Conservation (phyloP, 192 early-diverging fungal genomes). For the Backusella liffmaniae region DNA sequence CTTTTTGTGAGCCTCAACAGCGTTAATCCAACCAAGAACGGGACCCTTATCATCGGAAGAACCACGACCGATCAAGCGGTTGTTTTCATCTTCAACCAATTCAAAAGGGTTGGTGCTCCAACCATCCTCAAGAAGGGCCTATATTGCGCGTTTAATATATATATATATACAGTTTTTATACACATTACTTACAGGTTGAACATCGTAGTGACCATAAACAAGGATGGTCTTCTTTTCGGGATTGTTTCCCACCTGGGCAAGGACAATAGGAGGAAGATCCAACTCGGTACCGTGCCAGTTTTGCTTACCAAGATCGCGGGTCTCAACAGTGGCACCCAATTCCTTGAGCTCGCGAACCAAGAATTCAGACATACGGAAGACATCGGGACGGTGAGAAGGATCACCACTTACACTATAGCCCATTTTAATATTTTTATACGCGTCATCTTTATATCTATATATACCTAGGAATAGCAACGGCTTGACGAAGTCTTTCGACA, state of each 20-base stretch:
- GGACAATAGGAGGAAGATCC: slow-evolving; percentile 88
- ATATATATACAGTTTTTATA: neutral
- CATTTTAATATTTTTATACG: neutral
- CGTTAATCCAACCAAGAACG: slow-evolving; percentile 96
- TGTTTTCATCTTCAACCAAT: slow-evolving; percentile 81
- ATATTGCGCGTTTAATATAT: neutral
- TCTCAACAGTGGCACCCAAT: slow-evolving; percentile 66
- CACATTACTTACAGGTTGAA: slow-evolving; percentile 77
- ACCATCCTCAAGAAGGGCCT: slow-evolving; percentile 74
- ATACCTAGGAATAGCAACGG: slow-evolving; percentile 84
- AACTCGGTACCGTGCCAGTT: slow-evolving; percentile 73
- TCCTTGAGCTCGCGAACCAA: slow-evolving; percentile 70
- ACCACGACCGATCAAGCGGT: slow-evolving; percentile 87
- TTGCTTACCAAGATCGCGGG: slow-evolving; percentile 80
- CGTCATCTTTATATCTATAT: neutral
- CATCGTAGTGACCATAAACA: slow-evolving; percentile 98
- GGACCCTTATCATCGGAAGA: slow-evolving; percentile 98
- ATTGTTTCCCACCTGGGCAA: slow-evolving; percentile 89
- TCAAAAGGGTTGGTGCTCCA: slow-evolving; percentile 94
- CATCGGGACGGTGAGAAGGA: slow-evolving; percentile 70
- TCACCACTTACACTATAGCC: slow-evolving; percentile 69
- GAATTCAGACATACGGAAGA: slow-evolving; percentile 90
- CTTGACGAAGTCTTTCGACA: slow-evolving; percentile 83
- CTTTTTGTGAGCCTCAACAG: slow-evolving; percentile 90
- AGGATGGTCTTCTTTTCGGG: slow-evolving; percentile 93